These are phyloP conservation scores for Oemleria cerasiformis DNA, from an alignment of 306 rosid species.

Conservation along the genomic window DNA sequence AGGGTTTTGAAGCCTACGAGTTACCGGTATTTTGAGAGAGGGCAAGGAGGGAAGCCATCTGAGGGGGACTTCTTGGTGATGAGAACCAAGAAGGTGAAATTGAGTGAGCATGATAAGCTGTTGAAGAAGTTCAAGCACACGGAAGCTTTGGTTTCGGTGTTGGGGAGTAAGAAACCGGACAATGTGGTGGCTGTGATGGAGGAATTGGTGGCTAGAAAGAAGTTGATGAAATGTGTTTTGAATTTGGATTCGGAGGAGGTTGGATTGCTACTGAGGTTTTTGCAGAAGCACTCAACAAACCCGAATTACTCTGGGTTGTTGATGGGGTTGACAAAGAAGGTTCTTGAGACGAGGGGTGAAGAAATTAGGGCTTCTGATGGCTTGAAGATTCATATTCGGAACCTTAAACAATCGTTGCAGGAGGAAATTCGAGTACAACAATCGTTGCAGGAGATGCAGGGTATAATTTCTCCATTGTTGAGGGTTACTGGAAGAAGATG, in stretches of 20 bases:
- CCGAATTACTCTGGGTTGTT: constrained; percentile 62
- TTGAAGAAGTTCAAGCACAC: constrained; percentile 83
- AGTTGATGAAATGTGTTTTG: constrained; percentile 52
- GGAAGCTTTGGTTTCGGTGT: constrained; percentile 69
- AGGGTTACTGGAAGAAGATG: constrained; percentile 77
- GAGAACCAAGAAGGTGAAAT: constrained; percentile 53
- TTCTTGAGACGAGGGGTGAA: constrained; percentile 58
- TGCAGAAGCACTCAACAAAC: constrained; percentile 54
- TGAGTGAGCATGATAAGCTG: constrained; percentile 66
- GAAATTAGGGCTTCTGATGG: constrained; percentile 54
- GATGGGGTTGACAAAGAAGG: constrained; percentile 71
- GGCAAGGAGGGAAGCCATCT: constrained; percentile 74
- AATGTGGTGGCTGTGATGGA: constrained; percentile 83
- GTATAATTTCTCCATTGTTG: constrained; percentile 77
- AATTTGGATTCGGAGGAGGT: constrained; percentile 67
- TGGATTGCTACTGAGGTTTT: constrained; percentile 50
- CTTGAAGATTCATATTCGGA: constrained; percentile 47
- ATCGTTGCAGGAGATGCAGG: constrained; percentile 74
- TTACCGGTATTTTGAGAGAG: constrained; percentile 74
- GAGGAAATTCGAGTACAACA: constrained; percentile 77
- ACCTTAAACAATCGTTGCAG: constrained; percentile 67
- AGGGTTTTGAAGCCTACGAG: constrained; percentile 48
- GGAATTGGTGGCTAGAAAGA: constrained; percentile 80
- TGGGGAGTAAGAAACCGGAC: constrained; percentile 60
- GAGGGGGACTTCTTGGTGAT: constrained; percentile 62